phyloP scores from a whole-genome alignment of 176 grass and related monocot species.

The Cymbopogon citratus region DNA sequence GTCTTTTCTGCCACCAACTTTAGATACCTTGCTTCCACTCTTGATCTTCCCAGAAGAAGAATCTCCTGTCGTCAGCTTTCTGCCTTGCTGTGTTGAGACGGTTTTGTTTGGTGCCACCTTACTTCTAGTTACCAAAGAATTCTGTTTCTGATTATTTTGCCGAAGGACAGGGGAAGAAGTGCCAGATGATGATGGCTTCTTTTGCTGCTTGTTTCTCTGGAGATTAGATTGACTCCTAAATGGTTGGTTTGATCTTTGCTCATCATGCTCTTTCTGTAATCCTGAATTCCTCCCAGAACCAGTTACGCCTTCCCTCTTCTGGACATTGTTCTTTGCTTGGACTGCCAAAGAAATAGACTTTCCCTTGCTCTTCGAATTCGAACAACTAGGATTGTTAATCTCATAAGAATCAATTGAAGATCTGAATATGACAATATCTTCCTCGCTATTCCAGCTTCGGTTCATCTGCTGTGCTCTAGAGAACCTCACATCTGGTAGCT shows the following conservation, averaged over 20 bases:
- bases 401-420: conserved; percentile 56
- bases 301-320: conserved; percentile 65
- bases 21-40: conserved; percentile 53
- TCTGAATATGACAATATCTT: conserved; percentile 63
- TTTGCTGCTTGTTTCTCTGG: conserved; percentile 60
- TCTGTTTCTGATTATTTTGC: conserved; percentile 92
- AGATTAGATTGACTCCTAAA: conserved; percentile 43
- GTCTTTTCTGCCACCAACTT: conserved; percentile 47
- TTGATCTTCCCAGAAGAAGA: conserved; percentile 60
- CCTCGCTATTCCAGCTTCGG: conserved; percentile 43
- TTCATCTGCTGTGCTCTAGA: conserved; percentile 43
- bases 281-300: conserved; percentile 40
- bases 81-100: conserved; percentile 48
- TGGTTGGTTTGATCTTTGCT: conserved; percentile 48
- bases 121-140: conserved; percentile 42
- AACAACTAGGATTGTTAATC: conserved; percentile 39
- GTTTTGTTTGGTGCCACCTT: conserved; percentile 53
- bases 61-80: conserved; percentile 46
- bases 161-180: conserved; percentile 48
- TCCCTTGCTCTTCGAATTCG: conserved; percentile 58
- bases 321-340: conserved; percentile 81
- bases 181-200: conserved; percentile 41
- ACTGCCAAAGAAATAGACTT: conserved; percentile 68
- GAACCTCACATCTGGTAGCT: conserved; percentile 33
- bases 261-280: conserved; percentile 52